Conservation (phyloP, 2,329 filamentous ascomycete species). For the Xylaria multiplex region DNA sequence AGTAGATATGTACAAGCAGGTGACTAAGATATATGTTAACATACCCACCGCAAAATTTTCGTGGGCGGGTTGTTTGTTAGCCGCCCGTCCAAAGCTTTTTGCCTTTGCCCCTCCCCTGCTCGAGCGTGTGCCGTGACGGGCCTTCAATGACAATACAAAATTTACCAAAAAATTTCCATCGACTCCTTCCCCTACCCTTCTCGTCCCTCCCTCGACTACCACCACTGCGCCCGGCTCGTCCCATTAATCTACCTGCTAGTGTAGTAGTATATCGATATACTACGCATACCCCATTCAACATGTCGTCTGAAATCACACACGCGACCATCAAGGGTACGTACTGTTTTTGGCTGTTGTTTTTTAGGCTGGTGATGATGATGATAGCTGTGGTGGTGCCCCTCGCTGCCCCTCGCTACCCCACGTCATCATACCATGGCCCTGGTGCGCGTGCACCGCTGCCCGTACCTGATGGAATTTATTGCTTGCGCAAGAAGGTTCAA, state of each 20-base stretch:
- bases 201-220: background rate
- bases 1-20: too few species aligned
- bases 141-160: slow-evolving; percentile 29
- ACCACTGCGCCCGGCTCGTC: background rate
- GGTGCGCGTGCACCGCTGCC: too few species aligned
- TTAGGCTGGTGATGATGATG: background rate
- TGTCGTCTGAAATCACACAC: slow-evolving; percentile 65
- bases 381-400: background rate
- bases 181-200: slow-evolving; percentile 14
- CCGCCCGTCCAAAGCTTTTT: background rate
- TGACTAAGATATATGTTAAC: background rate
- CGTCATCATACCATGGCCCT: background rate
- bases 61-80: slow-evolving; percentile 15
- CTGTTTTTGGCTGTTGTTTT: background rate
- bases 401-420: slow-evolving; percentile 24
- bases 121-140: slow-evolving; percentile 24
- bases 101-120: background rate
- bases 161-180: slow-evolving; percentile 12
- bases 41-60: slow-evolving; percentile 41
- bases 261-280: slow-evolving; percentile 6
- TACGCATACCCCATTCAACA: slow-evolving; percentile 46
- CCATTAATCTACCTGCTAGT: slow-evolving; percentile 1
- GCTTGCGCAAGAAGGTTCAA: background rate
- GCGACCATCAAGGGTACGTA: slow-evolving; percentile 67
- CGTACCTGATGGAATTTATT: background rate